Base-by-base conservation (phyloP, 2,329 filamentous ascomycete genomes). In the Colletotrichum sp. region DNA sequence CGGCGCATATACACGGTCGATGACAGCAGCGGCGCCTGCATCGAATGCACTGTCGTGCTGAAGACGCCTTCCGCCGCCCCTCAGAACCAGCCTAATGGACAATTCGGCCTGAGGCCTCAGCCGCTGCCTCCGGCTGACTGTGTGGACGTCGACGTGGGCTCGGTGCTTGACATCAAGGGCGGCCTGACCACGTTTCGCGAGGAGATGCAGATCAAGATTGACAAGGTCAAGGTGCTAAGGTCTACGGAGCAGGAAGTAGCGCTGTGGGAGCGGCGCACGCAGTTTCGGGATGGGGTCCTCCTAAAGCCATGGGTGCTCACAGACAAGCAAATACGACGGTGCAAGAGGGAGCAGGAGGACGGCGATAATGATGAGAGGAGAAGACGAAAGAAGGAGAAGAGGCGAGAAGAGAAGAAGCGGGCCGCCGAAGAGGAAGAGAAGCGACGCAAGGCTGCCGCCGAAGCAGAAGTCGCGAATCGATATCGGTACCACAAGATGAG, bases 11-110 rank as follows among this genome's bases (percentile, higher is more conserved):
- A 89, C 79, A 92, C 89, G 3, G 82, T 94, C n/a, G 92, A 94
- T 79, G 92, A 94, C 82, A 91, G 92, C 81, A 93, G 90, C 78
- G 92, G 92, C 16, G 83, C 83, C 29, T 92, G 89, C 73, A 89
- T 93, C 27, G 89, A 93, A 75, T 89, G 87, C 68, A 72, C 78
- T 8, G 68, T 81, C 8, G 77, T 82, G 15, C 57, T 73, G 34
- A 81, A 79, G 39, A 66, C 79, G 27, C 72, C 72, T 32, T 8
- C 27, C 13, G 19, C 77, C 22, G 57, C 66, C 69, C 75, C 39
- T 16, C 71, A 27, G 44, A 25, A 16, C 27, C 49, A 39, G 29
- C 44, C 69, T 44, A 64, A 8, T 22, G 44, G 44, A 22, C 44
- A 52, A 12, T 22, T 52, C 25, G 22, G 22, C 69, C 39, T 69